Conservation (phyloP, 257 asterid species). For the Ballota nigra region DNA sequence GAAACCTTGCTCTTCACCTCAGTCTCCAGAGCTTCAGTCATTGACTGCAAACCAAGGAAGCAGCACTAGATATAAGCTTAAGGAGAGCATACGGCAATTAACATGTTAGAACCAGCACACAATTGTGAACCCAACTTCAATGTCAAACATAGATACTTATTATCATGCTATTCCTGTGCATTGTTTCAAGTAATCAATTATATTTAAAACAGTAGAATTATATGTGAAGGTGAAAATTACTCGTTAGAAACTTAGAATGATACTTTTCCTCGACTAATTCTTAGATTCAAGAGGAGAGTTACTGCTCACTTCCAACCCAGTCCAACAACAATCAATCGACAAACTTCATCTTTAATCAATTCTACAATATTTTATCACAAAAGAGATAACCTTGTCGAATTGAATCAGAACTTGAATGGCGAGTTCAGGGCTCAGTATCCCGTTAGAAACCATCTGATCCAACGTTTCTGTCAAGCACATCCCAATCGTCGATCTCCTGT, state of each 20-base stretch:
- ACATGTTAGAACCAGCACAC: slow-evolving; percentile 2
- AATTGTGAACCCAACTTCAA: slow-evolving; percentile 15
- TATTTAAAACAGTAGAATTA: not conserved
- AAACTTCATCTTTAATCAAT: not conserved
- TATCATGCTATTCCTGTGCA: not conserved
- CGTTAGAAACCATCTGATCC: slow-evolving; percentile 84
- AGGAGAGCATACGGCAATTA: slow-evolving; percentile 9
- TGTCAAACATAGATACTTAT: not conserved
- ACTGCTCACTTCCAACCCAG: not conserved
- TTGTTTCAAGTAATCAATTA: not conserved
- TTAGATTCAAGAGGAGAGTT: not conserved
- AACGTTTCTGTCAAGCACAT: slow-evolving; percentile 93
- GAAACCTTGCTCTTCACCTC: slow-evolving; percentile 85
- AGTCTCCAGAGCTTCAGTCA: slow-evolving; percentile 83
- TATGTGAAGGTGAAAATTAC: not conserved
- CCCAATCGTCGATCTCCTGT: slow-evolving; percentile 90
- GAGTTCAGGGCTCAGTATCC: slow-evolving; percentile 78
- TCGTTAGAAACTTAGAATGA: not conserved
- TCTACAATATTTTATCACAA: not conserved
- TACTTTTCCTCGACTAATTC: not conserved
- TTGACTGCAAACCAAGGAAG: slow-evolving; percentile 53
- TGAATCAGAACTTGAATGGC: slow-evolving; percentile 94
- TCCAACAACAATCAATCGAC: not conserved
- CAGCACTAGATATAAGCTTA: slow-evolving; percentile 8
- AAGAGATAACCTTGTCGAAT: slow-evolving; percentile 75